Base-by-base conservation (phyloP, 2,329 filamentous ascomycete species). In the Phyllosticta citriasiana region DNA sequence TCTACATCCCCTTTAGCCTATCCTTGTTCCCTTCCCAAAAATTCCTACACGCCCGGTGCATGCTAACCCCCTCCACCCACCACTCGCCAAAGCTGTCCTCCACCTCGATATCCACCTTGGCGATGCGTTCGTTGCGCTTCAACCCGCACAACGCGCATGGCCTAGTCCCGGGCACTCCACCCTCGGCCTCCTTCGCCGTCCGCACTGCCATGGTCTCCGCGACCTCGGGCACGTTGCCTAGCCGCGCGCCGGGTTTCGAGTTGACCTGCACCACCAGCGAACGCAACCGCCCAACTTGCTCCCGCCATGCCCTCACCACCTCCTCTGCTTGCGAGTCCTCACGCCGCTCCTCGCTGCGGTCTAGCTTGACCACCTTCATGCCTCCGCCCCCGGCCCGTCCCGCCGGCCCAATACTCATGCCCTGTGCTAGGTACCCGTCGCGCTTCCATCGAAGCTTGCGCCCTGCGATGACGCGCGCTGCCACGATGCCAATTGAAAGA, bases 1-100 rank as follows among this genome's bases (percentile, higher is more conserved):
- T 14, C 33, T 40, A 40, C 33, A 40, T 14, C 33, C 14, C 40
- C 14, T 47, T 47, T 5, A 47, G n/a, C 40, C 16, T 16, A 59
- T 79, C 79, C 72, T 89, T 88, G 72, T 95, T 87, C 67, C 87
- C 80, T 63, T 87, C 77, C 93, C 93, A 97, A 70, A 96, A 96
- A 64, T 88, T 87, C 71, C 84, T 84, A 74, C 93, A 97, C 22
- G 84, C 83, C 88, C 91, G 92, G 72, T 93, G 78, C 77, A 80
- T 79, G 59, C 73, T 77, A 61, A 74, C 70, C 51, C 77, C 87
- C 54, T 97, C 91, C 52, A 88, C 80, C 93, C 93, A 97, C 90
- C 91, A 97, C 77, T 97, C 93, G 12, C 91, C 91, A 78, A 97
- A 97, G 72, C 88, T 91, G 73, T 97, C 93, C 68, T 93, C 86